Percentiles rank a stretch among this genome's conserved stretches.
Conservation (phyloP, 2,329 filamentous ascomycete species). For the Diplodia mutila region DNA sequence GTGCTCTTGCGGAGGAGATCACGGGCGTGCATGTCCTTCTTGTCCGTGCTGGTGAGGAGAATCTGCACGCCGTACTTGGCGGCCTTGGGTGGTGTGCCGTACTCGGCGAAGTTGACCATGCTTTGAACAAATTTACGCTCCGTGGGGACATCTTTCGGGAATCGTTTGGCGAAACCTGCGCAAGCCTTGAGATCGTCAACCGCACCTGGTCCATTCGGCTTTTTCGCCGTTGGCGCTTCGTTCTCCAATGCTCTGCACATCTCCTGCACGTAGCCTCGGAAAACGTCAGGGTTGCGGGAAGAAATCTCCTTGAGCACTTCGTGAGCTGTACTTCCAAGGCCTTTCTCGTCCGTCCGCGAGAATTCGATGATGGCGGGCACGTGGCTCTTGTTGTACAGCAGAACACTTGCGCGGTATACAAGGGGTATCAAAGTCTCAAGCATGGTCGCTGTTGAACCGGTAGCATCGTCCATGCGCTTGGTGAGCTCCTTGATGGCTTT, state of each 20-base stretch:
- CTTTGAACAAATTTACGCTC: slow-evolving; percentile 81
- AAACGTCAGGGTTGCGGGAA: slow-evolving; percentile 81
- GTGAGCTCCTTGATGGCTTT: slow-evolving; percentile 89
- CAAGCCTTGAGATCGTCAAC: slow-evolving; percentile 94
- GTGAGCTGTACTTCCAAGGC: slow-evolving; percentile 77
- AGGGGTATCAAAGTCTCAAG: slow-evolving; percentile 81
- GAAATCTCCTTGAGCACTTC: slow-evolving; percentile 93
- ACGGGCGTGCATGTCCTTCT: slow-evolving; percentile 82
- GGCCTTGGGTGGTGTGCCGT: slow-evolving; percentile 77
- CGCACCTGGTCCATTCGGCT: slow-evolving; percentile 71
- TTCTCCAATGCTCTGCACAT: slow-evolving; percentile 85
- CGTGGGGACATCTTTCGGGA: slow-evolving; percentile 79
- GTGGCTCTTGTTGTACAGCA: slow-evolving; percentile 94
- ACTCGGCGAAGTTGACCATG: slow-evolving; percentile 79
- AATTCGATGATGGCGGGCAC: slow-evolving; percentile 87
- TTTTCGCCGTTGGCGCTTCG: slow-evolving; percentile 72
- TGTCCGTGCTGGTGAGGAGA: slow-evolving; percentile 74
- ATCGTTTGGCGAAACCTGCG: slow-evolving; percentile 85
- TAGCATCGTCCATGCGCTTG: slow-evolving; percentile 74
- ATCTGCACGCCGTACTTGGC: slow-evolving; percentile 95
- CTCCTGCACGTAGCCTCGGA: slow-evolving; percentile 90
- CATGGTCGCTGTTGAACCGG: slow-evolving; percentile 62
- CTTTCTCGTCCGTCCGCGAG: slow-evolving; percentile 80
- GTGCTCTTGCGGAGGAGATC: slow-evolving; percentile 79
- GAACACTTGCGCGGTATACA: slow-evolving; percentile 78